Base-by-base conservation (phyloP, 176 grass and related monocot genomes). In the Microstegium vimineum region DNA sequence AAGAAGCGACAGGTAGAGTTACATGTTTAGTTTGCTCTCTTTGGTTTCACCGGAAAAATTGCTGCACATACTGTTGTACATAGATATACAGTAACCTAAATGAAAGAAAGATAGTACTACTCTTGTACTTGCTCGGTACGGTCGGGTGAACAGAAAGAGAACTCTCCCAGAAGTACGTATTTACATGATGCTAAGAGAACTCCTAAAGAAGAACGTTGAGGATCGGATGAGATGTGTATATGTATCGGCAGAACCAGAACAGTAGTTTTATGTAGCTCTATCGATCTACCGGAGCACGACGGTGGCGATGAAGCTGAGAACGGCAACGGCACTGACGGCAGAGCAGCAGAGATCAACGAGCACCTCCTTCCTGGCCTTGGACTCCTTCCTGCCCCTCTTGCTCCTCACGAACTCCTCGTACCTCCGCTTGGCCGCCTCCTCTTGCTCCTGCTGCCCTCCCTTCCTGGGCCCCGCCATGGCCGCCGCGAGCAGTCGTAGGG, bases 351-450 rank as follows among this genome's bases (percentile, higher is more conserved):
- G 62, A 34, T 92, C 86, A 54, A 92, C 69, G 62, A 80, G 61
- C 43, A 88, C 47, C 79, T 92, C 90, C 36, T 77, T 43, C 64
- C 80, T 72, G 3, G 86, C 83, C 83, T 85, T 78, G 69, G 67
- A 69, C 41, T 89, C 90, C 54, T 86, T 83, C 52, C 83, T 73
- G 26, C 67, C 65, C 56, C 76, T 68, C 75, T 82, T 88, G 26
- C 83, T 77, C 79, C 85, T 85, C 6, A 85, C 74, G 62, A 92
- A 92, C 8, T 92, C 90, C n/a, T 83, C 35, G 83, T 88, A 92
- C 52, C 41, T 72, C 62, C 79, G 66, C 83, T 66, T 88, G 5
- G 76, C 43, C 18, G 62, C 37, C 7, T 11, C 74, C 15, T 30
- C 66, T 5, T 56, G 15, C 52, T 43, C 47, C 8, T 62, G 37